Evolutionary conservation across 2,329 filamentous ascomycete genomes (phyloP), one percentile per base, ranked within the genome.

Genomic region (Microdochium nivale): DNA sequence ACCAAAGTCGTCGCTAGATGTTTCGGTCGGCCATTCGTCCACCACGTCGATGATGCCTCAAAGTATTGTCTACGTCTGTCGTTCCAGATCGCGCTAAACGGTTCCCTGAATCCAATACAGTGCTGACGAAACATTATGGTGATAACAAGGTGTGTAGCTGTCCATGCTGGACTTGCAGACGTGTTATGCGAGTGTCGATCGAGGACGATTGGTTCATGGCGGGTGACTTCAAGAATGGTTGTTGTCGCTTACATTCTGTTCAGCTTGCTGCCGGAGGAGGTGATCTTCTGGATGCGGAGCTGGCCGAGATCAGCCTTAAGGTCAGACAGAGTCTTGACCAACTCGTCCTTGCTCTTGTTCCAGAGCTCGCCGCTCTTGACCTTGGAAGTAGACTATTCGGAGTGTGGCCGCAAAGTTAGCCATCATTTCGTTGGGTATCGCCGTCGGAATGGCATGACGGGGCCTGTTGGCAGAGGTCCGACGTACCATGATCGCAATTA

Each of bases 341-440:
- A 83, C 69, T 99, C 95, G 71, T 96, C 90, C 87, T 97, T 97
- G 87, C 83, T 91, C 90, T 99, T 99, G 80, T 84, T 85, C 94
- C 94, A 97, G 77, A 99, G 90, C 79, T 88, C 83, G 79, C 83
- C 84, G 75, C 92, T 86, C 88, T 96, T 97, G 78, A 99, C 90
- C 84, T 85, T 86, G 67, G 70, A 67, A 66, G 73, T 71, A 71
- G 76, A 79, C 76, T 82, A 68, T 66, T 59, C 61, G 67, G 70
- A 67, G 69, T 65, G 68, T 61, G 51, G 61, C 63, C 58, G 47
- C 37, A 50, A 52, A 51, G 46, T 47, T 47, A 44, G 40, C 40
- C 14, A 44, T 16, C 40, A 44, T 19, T 44, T 44, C 27, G 27
- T 24, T n/a, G n/a, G 16, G 7, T 21, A 7, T 44, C n/a, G 40